Base-by-base conservation (phyloP, 805 yeast species). In the Starmerella cellae region DNA sequence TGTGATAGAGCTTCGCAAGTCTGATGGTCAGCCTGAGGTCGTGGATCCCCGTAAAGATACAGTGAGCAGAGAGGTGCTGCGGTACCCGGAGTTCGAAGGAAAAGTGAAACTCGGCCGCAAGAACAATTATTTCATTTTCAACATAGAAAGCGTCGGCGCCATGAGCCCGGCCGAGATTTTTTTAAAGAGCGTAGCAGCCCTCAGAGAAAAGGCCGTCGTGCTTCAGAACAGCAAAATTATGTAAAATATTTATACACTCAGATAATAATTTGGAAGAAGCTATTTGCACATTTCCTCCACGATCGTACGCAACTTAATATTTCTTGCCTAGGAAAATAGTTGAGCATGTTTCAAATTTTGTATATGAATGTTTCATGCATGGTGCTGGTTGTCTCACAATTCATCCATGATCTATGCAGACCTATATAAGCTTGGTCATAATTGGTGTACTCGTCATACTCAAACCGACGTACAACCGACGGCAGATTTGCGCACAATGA, bases 121-220 rank as follows among this genome's bases (percentile, higher is more conserved):
- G 52, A 78, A 95, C 62, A 91, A 82, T 60, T 95, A 91, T 56
- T 91, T 91, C 61, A 82, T 91, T 40, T 91, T 84, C 68, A 83
- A 85, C 55, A 85, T 91, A 37, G 98, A 91, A 64, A 77, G 88
- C 43, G 79, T 94, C 2, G 97, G 98, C 31, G 95, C 96, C 33
- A 87, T 91, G 95, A 69, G 84, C 14, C 95, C 98, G 19, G 95
- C 83, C 55, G 97, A 88, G 65, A 84, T 91, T 42, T 91, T 91
- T 64, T 76, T 84, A 66, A 91, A 88, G 62, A 76, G 88, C 47
- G 81, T 91, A 39, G 73, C 88, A 60, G 77, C 85, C 42, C 70
- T 91, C 60, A 82, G 77, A 63, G 79, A 79, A 58, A 91, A 91
- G 66, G 64, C 64, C 6, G 23, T 35, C 24, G 45, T 41, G 5